phyloP scores from a whole-genome alignment of 345 rosid genomes.

The Eutrema heterophyllum region DNA sequence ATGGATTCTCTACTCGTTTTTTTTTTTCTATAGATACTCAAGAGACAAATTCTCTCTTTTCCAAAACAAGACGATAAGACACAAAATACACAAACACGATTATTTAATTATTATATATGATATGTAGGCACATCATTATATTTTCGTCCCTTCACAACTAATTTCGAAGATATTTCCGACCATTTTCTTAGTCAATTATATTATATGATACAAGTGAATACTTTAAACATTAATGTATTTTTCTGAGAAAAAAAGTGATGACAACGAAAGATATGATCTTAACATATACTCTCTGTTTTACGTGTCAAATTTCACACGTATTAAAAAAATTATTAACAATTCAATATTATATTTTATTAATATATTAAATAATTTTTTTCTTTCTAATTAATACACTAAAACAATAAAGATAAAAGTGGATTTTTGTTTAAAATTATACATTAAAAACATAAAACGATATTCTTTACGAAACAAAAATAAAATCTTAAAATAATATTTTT shows the following conservation, averaged over 20 bases:
- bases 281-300: too few species aligned
- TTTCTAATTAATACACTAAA: too few species aligned
- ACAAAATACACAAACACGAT: background rate
- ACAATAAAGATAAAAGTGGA: too few species aligned
- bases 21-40: background rate
- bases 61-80: slow-evolving; percentile 11
- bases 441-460: too few species aligned
- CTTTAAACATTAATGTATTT: background rate
- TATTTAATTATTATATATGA: background rate
- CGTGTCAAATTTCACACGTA: too few species aligned
- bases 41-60: slow-evolving; percentile 20
- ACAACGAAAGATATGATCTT: background rate
- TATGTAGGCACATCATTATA: background rate
- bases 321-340: too few species aligned
- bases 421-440: too few species aligned
- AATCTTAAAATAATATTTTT: too few species aligned
- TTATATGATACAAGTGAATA: background rate
- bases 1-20: slow-evolving; percentile 14
- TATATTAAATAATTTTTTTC: too few species aligned
- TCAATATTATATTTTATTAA: too few species aligned
- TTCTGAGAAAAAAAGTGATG: slow-evolving; percentile 5
- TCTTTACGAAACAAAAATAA: too few species aligned
- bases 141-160: background rate
- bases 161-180: slow-evolving; percentile 26
- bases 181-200: slow-evolving; percentile 9